Percentiles rank a stretch among this genome's conserved stretches.
Evolutionary conservation across 257 asterid species (phyloP).

Genomic region (Ballota nigra): DNA sequence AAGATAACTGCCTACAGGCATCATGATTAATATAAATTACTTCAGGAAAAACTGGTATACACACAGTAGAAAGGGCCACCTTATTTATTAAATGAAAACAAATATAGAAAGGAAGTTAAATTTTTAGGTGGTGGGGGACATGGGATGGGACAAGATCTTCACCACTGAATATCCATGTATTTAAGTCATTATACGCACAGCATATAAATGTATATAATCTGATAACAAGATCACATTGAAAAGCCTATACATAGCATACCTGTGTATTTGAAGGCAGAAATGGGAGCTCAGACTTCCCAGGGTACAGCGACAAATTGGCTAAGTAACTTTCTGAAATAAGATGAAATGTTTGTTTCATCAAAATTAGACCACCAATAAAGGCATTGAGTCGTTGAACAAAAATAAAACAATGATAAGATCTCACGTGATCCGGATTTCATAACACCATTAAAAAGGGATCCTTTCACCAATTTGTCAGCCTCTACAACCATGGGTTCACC

Average conservation of each 20-base stretch:
- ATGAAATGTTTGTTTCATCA: conserved; percentile 22
- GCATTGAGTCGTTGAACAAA: conserved; percentile 3
- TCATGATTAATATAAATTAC: conserved; percentile 10
- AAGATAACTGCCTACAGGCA: conserved; percentile 74
- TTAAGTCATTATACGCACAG: too few relatives aligned
- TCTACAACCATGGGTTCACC: conserved; percentile 54
- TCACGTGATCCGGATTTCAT: conserved; percentile 81
- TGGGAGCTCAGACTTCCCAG: conserved; percentile 89
- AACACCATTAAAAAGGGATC: conserved; percentile 70
- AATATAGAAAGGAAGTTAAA: background rate
- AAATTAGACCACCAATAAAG: conserved; percentile 7
- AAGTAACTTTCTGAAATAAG: conserved; percentile 78
- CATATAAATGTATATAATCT: background rate
- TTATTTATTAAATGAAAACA: background rate
- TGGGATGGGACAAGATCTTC: background rate
- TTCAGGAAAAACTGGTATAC: background rate
- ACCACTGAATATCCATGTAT: background rate
- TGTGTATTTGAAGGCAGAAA: conserved; percentile 90
- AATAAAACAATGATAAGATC: conserved; percentile 28
- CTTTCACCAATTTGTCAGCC: conserved; percentile 54
- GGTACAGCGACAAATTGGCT: conserved; percentile 93
- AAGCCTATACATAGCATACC: conserved; percentile 33
- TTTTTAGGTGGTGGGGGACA: background rate
- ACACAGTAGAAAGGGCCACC: background rate
- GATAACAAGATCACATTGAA: background rate